Base-by-base conservation (phyloP, 1,284 basidiomycete genomes). In the Schizopora paradoxa region DNA sequence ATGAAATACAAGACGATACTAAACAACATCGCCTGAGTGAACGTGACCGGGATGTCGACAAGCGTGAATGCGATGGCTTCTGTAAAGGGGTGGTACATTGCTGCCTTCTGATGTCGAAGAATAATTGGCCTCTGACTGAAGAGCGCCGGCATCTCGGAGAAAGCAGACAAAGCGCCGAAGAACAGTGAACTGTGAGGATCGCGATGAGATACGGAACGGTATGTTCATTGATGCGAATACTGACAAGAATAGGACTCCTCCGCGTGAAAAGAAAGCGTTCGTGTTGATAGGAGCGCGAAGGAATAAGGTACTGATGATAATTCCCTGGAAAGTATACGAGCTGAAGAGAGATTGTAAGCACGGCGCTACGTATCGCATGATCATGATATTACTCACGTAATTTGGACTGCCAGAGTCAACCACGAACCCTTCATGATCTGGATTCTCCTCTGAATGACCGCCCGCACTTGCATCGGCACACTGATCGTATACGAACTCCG, bases 361-460 rank as follows among this genome's bases (percentile, higher is more conserved):
- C 18, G 19, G 11, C n/a, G 11, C 11, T 10, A 31, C 14, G 10
- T 31, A 8, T 31, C 28, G 14, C 10, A 31, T 31, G 14, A 31
- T 10, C 14, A 31, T 10, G 8, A 10, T 8, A 14, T 14, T 8
- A 31, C 28, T 31, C 28, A n/a, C n/a, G 18, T 11, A 11, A 21
- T 2, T 2, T 37, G 35, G 22, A 8, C 25, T 27, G 51, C 51
- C 19, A 68, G 65, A 1, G 74, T 66, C 6, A 67, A 55, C 31
- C 70, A 56, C 45, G 75, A 75, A 1, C 86, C 87, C 36, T 67
- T 63, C 19, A 85, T 58, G 54, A 90, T 86, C 60, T 86, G 84
- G n/a, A 75, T 63, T 23, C 83, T 67, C 35, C 86, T 69, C 7
- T 63, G 56, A 72, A 87, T 80, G 39, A 85, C 76, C 4, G 81